Evolutionary conservation across 495 filamentous ascomycete genomes (phyloP), one percentile per base, ranked within the genome.

Genomic region (Penicillium coprophilum): DNA sequence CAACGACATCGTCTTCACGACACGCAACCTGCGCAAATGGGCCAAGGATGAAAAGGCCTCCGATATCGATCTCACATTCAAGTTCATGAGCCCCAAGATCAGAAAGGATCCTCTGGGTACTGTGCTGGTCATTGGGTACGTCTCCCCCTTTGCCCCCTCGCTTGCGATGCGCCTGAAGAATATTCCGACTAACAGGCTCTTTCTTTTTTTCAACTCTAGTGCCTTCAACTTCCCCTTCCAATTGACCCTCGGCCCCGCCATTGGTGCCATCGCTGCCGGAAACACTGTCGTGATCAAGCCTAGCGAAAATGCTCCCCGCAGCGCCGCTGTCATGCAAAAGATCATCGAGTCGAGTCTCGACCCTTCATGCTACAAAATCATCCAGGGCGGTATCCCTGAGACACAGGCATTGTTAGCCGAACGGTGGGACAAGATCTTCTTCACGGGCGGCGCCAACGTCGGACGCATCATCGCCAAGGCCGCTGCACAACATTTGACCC

Each of bases 391-490:
- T 8, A 66, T 96, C 30, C 77, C 86, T 23, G 91, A 96, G 79
- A 90, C 88, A 3, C 89, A 88, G 17, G 86, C 86, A 6, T 74
- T 97, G 32, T 78, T 98, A 12, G 83, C 91, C 48, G 83, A 92
- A 72, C 91, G 91, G 64, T 98, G 92, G 91, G 92, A 95, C 72
- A 96, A 96, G 80, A 93, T 98, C 62, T 93, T 95, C 77, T 98
- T 96, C 77, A 98, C 94, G 15, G 94, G 94, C 44, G 82, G 81
- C 59, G 75, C 79, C 11, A 75, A 65, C 34, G 92, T 97, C 36
- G 94, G 89, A 49, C 89, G 80, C 45, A 93, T 97, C 72, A 85
- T 98, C 61, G 84, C 91, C 21, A 90, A 91, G 75, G 94, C 94
- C 58, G 94, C 94, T 6, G 93, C 94, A 38, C 89, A 94, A 71